Conservation (phyloP, 2,329 filamentous ascomycete species). For the Mollisiaceae sp. region DNA sequence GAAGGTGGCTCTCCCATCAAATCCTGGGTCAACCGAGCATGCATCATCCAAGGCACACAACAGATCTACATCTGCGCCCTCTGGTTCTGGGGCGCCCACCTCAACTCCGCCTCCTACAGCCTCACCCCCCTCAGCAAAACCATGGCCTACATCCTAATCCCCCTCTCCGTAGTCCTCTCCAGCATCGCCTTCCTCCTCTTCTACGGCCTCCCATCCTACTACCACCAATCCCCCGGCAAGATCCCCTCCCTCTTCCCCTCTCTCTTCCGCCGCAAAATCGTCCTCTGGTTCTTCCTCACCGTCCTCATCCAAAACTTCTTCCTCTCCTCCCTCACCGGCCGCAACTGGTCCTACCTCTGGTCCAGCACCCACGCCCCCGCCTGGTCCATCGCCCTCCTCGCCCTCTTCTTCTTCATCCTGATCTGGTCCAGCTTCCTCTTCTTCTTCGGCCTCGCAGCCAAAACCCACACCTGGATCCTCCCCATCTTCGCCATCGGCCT, state of each 20-base stretch:
- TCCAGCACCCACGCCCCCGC: slow-evolving; percentile 49
- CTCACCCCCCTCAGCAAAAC: neutral
- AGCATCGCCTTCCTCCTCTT: slow-evolving; percentile 58
- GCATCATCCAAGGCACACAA: slow-evolving; percentile 69
- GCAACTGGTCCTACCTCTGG: slow-evolving; percentile 62
- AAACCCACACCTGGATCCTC: slow-evolving; percentile 68
- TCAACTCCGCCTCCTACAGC: slow-evolving; percentile 9
- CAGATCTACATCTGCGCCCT: slow-evolving; percentile 68
- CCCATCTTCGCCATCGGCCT: slow-evolving; percentile 71
- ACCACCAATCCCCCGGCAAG: slow-evolving; percentile 66
- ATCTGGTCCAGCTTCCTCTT: slow-evolving; percentile 61
- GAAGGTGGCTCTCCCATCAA: slow-evolving; percentile 66
- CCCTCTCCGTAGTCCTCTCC: slow-evolving; percentile 63
- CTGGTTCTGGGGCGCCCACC: slow-evolving; percentile 61
- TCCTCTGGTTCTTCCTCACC: slow-evolving; percentile 69
- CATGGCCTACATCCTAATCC: slow-evolving; percentile 42
- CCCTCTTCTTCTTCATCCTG: slow-evolving; percentile 57
- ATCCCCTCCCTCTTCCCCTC: slow-evolving; percentile 70
- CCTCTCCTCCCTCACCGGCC: slow-evolving; percentile 66
- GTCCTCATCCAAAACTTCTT: slow-evolving; percentile 48
- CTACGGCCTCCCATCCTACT: slow-evolving; percentile 69
- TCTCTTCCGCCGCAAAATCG: slow-evolving; percentile 65
- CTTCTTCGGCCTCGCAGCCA: slow-evolving; percentile 59
- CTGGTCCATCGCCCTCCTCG: slow-evolving; percentile 62
- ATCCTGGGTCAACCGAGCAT: slow-evolving; percentile 70